phyloP scores from a whole-genome alignment of 148 eudicot species.

The Persicaria maculosa region DNA sequence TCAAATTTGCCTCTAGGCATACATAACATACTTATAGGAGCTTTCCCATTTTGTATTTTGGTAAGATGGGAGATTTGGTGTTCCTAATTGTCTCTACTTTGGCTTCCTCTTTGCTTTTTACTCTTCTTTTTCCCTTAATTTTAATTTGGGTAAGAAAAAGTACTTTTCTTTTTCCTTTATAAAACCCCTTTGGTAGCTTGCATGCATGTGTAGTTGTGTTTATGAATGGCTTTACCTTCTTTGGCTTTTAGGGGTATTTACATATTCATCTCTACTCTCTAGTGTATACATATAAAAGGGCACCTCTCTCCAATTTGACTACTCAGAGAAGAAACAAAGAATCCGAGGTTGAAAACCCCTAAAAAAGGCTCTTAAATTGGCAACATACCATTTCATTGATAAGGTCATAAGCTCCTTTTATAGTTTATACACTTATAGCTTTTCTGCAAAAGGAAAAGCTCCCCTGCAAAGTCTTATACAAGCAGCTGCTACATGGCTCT shows the following conservation, averaged over 20 bases:
- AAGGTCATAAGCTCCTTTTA: slow-evolving; percentile 8
- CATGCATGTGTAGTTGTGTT: slow-evolving; percentile 7
- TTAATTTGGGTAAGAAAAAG: slow-evolving; percentile 4
- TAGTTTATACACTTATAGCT: not conserved
- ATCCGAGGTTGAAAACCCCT: slow-evolving; percentile 12
- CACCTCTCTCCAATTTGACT: not conserved
- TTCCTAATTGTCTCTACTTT: not conserved
- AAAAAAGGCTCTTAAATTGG: not conserved
- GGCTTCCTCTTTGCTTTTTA: not conserved
- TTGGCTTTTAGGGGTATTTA: not conserved
- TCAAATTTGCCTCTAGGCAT: too few species aligned
- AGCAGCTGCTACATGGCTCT: not conserved
- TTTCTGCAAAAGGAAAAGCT: slow-evolving; percentile 6
- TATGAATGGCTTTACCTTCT: not conserved
- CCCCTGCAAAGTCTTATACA: not conserved
- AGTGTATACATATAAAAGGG: not conserved
- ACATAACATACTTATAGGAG: not conserved
- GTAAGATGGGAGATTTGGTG: slow-evolving; percentile 3
- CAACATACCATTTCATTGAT: slow-evolving; percentile 6
- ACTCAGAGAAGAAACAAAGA: slow-evolving; percentile 8
- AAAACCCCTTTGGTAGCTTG: not conserved
- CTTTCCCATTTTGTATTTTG: not conserved
- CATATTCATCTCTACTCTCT: not conserved
- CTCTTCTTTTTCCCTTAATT: not conserved
- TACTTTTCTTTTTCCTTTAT: not conserved